Conservation (phyloP, 2,329 filamentous ascomycete species). For the Trichoderma sp. region DNA sequence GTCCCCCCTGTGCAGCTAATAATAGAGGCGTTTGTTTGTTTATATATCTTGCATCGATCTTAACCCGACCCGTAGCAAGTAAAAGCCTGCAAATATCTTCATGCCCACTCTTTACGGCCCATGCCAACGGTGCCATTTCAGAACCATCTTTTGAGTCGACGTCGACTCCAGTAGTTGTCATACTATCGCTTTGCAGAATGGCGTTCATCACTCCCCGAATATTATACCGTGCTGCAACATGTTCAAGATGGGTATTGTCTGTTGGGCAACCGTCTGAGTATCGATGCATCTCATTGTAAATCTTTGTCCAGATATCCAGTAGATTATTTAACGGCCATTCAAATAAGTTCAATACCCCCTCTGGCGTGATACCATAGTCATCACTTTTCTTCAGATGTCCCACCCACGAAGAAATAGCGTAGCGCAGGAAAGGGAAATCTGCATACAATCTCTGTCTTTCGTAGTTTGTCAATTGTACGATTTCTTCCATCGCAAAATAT, state of each 20-base stretch:
- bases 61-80: no score
- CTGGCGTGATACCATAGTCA: not conserved
- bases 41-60: no score
- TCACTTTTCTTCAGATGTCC: slow-evolving; percentile 11
- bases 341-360: not conserved
- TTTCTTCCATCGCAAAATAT: slow-evolving; percentile 31
- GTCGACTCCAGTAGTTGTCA: not conserved
- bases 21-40: not conserved
- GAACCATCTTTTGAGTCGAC: not conserved
- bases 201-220: not conserved
- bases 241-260: not conserved
- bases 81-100: no score
- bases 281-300: rapidly evolving
- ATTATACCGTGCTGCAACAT: not conserved
- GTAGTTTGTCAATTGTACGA: not conserved
- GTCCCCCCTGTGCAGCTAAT: no score
- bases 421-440: not conserved
- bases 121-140: not conserved
- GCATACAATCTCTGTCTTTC: rapidly evolving
- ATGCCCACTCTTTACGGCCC: no score
- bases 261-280: not conserved
- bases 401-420: slow-evolving; percentile 15
- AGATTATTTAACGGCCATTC: not conserved
- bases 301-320: not conserved
- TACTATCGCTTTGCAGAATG: not conserved